Conservation (phyloP, 2,329 filamentous ascomycete species). For the Cladosporium oxysporum region DNA sequence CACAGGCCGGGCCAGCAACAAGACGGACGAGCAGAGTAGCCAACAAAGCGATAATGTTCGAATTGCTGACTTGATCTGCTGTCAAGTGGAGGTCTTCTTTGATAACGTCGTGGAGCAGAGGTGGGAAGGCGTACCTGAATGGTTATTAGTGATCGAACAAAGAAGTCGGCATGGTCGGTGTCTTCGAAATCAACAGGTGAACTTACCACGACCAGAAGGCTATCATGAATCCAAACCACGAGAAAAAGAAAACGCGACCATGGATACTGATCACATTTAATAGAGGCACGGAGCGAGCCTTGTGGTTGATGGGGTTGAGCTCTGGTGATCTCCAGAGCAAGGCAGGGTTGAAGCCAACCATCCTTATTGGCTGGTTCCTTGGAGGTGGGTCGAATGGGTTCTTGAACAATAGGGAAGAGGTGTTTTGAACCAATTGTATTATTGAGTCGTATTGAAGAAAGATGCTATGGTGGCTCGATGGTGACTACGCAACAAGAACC, state of each 20-base stretch:
- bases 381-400: not conserved
- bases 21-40: constrained; percentile 76
- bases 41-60: constrained; percentile 80
- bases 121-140: constrained; percentile 80
- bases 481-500: not conserved
- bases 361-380: not conserved
- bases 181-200: not conserved
- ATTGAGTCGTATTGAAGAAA: not conserved
- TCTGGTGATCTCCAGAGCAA: constrained; percentile 60
- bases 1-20: constrained; percentile 79
- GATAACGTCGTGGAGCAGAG: constrained; percentile 77
- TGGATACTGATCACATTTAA: constrained; percentile 78
- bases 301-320: constrained; percentile 80
- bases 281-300: constrained; percentile 76
- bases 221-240: constrained; percentile 82
- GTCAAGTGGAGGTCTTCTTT: constrained; percentile 74
- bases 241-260: constrained; percentile 87
- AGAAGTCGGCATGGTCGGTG: not conserved
- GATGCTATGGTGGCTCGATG: not conserved
- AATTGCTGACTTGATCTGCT: constrained; percentile 75
- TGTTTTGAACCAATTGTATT: not conserved
- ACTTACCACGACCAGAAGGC: constrained; percentile 78
- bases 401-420: not conserved
- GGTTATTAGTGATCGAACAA: not conserved
- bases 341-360: constrained; percentile 25